phyloP scores from a whole-genome alignment of 2,329 filamentous ascomycete species.

The Aspergillus texensis region DNA sequence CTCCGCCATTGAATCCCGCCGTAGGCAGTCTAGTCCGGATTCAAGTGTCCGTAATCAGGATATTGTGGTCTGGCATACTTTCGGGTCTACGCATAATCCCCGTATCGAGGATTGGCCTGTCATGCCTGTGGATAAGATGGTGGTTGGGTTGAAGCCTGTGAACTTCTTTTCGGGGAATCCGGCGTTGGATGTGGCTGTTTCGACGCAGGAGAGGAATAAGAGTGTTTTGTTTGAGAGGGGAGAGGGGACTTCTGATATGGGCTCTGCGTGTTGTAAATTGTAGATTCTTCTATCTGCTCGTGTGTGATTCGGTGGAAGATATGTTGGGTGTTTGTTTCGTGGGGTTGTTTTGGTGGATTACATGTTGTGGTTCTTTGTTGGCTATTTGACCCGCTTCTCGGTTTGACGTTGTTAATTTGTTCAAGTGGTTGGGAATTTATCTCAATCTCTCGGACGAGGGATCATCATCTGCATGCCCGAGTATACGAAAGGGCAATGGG shows the following conservation, averaged over 20 bases:
- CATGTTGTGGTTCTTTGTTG: not conserved
- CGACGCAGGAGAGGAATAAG: slow-evolving; percentile 10
- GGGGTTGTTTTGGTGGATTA: not conserved
- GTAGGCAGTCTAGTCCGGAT: slow-evolving; percentile 37
- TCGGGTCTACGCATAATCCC: slow-evolving; percentile 46
- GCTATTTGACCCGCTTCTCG: not conserved
- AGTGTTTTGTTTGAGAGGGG: no score
- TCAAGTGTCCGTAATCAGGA: slow-evolving; percentile 25
- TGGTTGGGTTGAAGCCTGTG: slow-evolving; percentile 12
- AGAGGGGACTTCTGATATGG: no score
- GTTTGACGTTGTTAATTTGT: not conserved
- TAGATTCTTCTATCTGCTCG: not conserved
- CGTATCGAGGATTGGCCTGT: slow-evolving; percentile 45
- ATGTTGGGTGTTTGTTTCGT: not conserved
- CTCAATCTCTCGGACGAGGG: not conserved
- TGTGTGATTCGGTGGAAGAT: not conserved
- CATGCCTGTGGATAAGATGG: slow-evolving; percentile 36
- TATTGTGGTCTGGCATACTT: slow-evolving; percentile 39
- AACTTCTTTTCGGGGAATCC: slow-evolving; percentile 19
- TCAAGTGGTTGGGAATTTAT: not conserved
- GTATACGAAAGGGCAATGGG: not conserved
- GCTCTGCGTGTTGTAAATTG: not conserved
- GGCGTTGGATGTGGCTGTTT: slow-evolving; percentile 13
- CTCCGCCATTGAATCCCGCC: slow-evolving; percentile 23
- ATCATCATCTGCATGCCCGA: not conserved